A percentile compares a stretch with the other conserved stretches of the same genome.
Evolutionary conservation across 176 grass and related monocot genomes (phyloP).

Genomic region (Carex scoparia): DNA sequence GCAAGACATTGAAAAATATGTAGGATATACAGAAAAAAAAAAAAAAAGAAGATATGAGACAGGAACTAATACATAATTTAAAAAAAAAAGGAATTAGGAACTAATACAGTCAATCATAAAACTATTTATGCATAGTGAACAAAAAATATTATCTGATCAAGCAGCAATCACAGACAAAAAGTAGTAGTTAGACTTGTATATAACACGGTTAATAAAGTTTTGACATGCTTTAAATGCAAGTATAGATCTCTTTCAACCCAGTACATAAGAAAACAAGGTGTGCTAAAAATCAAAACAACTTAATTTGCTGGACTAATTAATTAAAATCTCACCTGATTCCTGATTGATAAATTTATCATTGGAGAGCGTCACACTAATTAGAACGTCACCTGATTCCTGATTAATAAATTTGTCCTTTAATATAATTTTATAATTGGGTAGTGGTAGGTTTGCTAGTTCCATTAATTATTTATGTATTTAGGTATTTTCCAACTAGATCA

Average conservation of each 20-base stretch:
- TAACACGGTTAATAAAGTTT: neutral
- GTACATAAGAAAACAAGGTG: conserved; percentile 9
- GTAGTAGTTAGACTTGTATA: neutral
- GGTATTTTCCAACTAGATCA: neutral
- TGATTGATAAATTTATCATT: neutral
- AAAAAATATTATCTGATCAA: neutral
- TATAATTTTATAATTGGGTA: neutral
- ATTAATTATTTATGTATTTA: neutral
- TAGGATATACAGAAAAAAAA: too few species aligned
- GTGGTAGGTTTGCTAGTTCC: neutral
- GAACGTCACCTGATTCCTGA: neutral
- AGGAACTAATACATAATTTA: too few species aligned
- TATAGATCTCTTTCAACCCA: conserved; percentile 15
- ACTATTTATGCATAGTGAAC: neutral
- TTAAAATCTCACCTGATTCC: neutral
- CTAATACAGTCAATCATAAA: too few species aligned
- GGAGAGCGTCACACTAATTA: neutral
- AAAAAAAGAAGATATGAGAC: too few species aligned
- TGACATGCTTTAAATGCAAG: conserved; percentile 21
- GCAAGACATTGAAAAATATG: too few species aligned
- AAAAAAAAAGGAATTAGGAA: too few species aligned
- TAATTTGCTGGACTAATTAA: neutral
- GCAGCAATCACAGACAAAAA: neutral
- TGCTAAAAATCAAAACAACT: neutral
- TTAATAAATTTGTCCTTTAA: conserved; percentile 1